Conservation (phyloP, 1,284 basidiomycete genomes). For the Leccinum insolens region DNA sequence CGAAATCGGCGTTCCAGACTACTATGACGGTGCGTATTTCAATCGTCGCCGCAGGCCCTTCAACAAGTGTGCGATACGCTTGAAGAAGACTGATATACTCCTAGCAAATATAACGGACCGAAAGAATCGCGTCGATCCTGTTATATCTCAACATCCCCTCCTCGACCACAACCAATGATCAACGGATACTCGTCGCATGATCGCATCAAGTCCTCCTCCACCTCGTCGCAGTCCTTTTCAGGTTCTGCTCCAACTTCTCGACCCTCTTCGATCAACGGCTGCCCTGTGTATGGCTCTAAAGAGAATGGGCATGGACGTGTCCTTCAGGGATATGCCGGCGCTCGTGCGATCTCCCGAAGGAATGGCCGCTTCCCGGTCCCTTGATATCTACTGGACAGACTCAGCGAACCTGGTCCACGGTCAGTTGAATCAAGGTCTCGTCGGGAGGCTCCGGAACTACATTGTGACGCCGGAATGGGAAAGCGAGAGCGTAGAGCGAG, state of each 20-base stretch:
- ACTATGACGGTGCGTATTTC: conserved; percentile 72
- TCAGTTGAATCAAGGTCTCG: conserved; percentile 22
- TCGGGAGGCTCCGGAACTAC: conserved; percentile 31
- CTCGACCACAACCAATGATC: conserved; percentile 33
- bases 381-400: conserved; percentile 53
- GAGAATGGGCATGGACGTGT: conserved; percentile 37
- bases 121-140: conserved; percentile 44
- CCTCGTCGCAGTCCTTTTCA: conserved; percentile 11
- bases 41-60: conserved; percentile 53
- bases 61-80: conserved; percentile 73
- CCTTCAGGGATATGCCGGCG: conserved; percentile 69
- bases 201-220: conserved; percentile 14
- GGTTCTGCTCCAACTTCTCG: conserved; percentile 11
- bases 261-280: conserved; percentile 20
- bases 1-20: conserved; percentile 89
- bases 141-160: conserved; percentile 36
- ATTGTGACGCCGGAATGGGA: conserved; percentile 43
- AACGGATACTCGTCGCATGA: conserved; percentile 30
- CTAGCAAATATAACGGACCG: conserved; percentile 87
- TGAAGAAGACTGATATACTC: conserved; percentile 78
- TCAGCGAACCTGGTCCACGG: conserved; percentile 35
- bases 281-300: conserved; percentile 9
- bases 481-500: conserved; percentile 36
- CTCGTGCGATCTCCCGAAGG: conserved; percentile 75
- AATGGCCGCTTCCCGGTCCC: conserved; percentile 65